A percentile compares a stretch with the other conserved stretches of the same genome.
Evolutionary conservation across 1,284 basidiomycete genomes (phyloP).

Genomic region (Xerocomus nothofagi): DNA sequence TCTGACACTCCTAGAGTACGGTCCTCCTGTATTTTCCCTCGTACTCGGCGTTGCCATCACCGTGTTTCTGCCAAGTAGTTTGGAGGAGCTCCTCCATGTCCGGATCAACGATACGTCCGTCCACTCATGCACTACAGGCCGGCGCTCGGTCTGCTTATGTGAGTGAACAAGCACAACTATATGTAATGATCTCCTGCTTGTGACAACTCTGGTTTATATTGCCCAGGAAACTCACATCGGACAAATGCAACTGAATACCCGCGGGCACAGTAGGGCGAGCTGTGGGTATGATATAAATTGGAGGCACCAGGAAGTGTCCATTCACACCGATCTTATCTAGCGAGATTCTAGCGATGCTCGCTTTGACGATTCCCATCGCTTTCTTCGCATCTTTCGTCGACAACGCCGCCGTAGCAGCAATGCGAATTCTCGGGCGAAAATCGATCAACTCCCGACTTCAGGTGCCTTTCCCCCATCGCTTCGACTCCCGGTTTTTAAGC

Average conservation of each 20-base stretch:
- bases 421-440: conserved; percentile 80
- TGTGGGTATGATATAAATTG: conserved; percentile 28
- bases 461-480: no score
- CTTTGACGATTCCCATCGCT: conserved; percentile 75
- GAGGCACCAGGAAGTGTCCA: neutral
- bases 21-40: no score
- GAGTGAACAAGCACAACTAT: no score
- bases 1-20: no score
- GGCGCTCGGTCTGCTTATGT: no score
- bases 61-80: no score
- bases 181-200: no score
- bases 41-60: neutral
- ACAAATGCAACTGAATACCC: conserved; percentile 5
- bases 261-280: conserved; percentile 14
- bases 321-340: conserved; percentile 34
- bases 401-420: conserved; percentile 79
- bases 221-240: neutral
- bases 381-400: conserved; percentile 92
- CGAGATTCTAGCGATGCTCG: conserved; percentile 72
- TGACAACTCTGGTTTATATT: no score
- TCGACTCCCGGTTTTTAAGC: no score
- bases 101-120: no score
- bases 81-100: no score
- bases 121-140: no score
- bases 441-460: conserved; percentile 84